Base-by-base conservation (phyloP, 495 filamentous ascomycete genomes). In the Hypoxylon trugodes region DNA sequence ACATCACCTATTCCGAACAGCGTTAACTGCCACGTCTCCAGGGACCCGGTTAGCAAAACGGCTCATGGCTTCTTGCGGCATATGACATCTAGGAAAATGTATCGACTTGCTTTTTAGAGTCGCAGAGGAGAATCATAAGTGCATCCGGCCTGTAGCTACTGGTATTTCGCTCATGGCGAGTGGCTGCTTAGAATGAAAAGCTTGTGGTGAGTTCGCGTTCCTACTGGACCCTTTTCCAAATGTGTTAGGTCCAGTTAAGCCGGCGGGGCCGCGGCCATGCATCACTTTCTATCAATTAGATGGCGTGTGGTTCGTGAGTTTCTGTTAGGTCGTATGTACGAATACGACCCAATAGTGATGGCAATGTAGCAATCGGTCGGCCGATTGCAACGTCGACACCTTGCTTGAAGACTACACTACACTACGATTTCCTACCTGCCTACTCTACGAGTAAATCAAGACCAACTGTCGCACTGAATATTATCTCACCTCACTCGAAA, bases 341-440 rank as follows among this genome's bases (percentile, higher is more conserved):
- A 45, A 48, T 13, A 10, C n/a, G 8, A 47, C 16, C 37, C 10
- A 32, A 25, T 45, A 26, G 35, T 9, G 24, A 60, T 60, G 50
- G 46, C 13, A 61, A 18, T 42, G 63, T 66, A 61, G 45, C 57
- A 61, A 3, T 66, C 63, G 51, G 63, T 38, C 63, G 51, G 63
- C 45, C 45, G 13, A 61, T 43, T 61, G 33, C 47, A 61, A 56
- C 57, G 45, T 52, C 46, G 24, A 45, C 19, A 26, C 32, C 43
- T 45, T 40, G 22, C 16, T n/a, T n/a, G n/a, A n/a, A n/a, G n/a
- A n/a, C n/a, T n/a, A n/a, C n/a, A n/a, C n/a, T n/a, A n/a, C n/a
- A n/a, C n/a, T n/a, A n/a, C n/a, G n/a, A n/a, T n/a, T n/a, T n/a
- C n/a, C n/a, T n/a, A n/a, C n/a, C n/a, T n/a, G n/a, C n/a, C n/a